A percentile compares a stretch with the other conserved stretches of the same genome.
Conservation (phyloP, 495 filamentous ascomycete species). For the Sphaerosporella brunnea region DNA sequence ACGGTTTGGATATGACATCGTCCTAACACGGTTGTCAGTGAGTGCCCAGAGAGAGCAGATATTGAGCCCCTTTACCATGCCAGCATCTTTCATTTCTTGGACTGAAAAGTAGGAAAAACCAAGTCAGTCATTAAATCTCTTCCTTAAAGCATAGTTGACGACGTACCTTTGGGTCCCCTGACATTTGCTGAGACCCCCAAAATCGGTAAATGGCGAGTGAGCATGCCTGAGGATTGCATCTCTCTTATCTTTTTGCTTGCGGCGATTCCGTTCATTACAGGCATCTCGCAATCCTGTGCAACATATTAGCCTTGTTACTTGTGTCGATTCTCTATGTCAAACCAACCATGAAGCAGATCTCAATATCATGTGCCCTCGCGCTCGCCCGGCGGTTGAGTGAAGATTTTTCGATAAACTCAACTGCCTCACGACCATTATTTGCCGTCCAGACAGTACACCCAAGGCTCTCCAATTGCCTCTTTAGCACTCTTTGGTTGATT, state of each 20-base stretch:
- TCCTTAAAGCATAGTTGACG: background rate
- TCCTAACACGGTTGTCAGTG: background rate
- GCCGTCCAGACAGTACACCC: conserved; percentile 51
- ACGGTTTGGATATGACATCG: conserved; percentile 4
- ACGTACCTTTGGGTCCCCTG: conserved; percentile 39
- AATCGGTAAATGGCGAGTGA: conserved; percentile 44
- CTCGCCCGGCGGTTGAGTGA: conserved; percentile 18
- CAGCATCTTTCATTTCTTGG: conserved; percentile 42
- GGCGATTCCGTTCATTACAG: conserved; percentile 59
- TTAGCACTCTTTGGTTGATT: conserved; percentile 53
- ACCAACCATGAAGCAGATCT: conserved; percentile 17
- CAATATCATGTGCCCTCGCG: conserved; percentile 18
- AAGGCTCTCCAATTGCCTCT: conserved; percentile 42
- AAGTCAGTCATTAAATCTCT: background rate
- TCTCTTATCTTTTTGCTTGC: conserved; percentile 49
- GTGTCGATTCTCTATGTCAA: no score
- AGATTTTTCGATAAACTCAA: conserved; percentile 35
- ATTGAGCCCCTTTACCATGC: conserved; percentile 37
- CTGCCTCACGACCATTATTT: conserved; percentile 58
- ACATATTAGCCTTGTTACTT: no score
- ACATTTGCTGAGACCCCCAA: conserved; percentile 68
- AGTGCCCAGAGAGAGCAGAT: background rate
- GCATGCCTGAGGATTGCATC: conserved; percentile 35
- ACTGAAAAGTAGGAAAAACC: conserved; percentile 24
- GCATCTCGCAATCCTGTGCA: conserved; percentile 63